phyloP scores from a whole-genome alignment of 2,329 filamentous ascomycete genomes.

The Didymella segeticola region DNA sequence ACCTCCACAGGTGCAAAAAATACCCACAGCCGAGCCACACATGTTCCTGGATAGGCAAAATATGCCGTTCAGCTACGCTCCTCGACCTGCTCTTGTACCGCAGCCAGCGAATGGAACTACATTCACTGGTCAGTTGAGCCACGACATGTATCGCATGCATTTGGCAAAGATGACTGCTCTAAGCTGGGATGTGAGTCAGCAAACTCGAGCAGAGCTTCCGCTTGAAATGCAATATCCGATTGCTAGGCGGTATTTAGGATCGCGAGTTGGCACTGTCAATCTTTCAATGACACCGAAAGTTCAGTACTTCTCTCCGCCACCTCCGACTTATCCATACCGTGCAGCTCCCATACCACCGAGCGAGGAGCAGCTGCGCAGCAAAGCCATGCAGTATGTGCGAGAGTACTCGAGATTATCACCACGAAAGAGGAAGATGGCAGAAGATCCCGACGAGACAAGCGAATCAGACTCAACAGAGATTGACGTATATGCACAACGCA shows the following conservation, averaged over 20 bases:
- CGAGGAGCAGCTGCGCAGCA: conserved; percentile 24
- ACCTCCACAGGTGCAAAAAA: conserved; percentile 6
- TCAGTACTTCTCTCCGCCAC: background rate
- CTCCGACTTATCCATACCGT: background rate
- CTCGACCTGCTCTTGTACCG: conserved; percentile 9
- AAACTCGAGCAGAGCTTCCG: background rate
- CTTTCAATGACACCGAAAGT: background rate
- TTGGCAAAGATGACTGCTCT: conserved; percentile 9
- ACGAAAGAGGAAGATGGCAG: background rate
- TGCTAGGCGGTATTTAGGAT: background rate
- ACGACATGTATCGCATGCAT: conserved; percentile 26
- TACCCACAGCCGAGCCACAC: conserved; percentile 15
- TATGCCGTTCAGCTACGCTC: conserved; percentile 16
- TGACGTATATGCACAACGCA: background rate
- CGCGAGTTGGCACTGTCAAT: background rate
- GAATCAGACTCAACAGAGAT: background rate
- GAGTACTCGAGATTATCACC: conserved; percentile 9
- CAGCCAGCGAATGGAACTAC: conserved; percentile 16
- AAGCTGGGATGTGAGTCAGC: conserved; percentile 1
- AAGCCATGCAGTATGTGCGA: conserved; percentile 23
- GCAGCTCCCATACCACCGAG: background rate
- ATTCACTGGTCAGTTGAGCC: conserved; percentile 22
- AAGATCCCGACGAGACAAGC: background rate
- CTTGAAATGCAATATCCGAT: background rate
- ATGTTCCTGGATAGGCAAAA: conserved; percentile 19